phyloP scores from a whole-genome alignment of 805 yeast genomes.

The Ogataea pignaliae region DNA sequence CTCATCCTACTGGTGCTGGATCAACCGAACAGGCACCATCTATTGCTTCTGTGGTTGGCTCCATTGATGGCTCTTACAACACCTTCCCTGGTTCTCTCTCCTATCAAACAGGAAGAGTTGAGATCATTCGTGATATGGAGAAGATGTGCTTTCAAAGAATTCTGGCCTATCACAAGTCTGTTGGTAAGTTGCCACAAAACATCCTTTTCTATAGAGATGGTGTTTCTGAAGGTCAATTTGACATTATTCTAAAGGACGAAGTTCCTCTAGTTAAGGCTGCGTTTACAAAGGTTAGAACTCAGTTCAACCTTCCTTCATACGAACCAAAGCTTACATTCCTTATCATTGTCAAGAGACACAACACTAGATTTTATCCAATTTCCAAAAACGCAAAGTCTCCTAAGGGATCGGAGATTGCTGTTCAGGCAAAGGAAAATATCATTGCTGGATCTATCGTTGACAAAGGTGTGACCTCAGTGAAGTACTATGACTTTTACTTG shows the following conservation, averaged over 20 bases:
- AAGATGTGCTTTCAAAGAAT: slow-evolving; percentile 23
- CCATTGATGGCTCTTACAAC: slow-evolving; percentile 20
- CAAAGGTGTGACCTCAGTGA: slow-evolving; percentile 28
- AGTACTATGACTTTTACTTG: slow-evolving; percentile 27
- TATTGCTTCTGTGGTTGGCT: slow-evolving; percentile 21
- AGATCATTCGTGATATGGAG: slow-evolving; percentile 23
- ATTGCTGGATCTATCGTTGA: slow-evolving; percentile 31
- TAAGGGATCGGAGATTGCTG: slow-evolving; percentile 17
- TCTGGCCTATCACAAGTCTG: slow-evolving; percentile 13
- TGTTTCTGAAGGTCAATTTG: slow-evolving; percentile 30
- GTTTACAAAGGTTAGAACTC: slow-evolving; percentile 12
- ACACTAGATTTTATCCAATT: slow-evolving; percentile 29
- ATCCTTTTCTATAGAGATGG: slow-evolving; percentile 32
- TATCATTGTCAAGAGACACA: slow-evolving; percentile 22
- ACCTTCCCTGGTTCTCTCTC: slow-evolving; percentile 24
- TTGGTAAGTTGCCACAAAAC: slow-evolving; percentile 20
- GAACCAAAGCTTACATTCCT: slow-evolving; percentile 27
- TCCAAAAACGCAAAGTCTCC: slow-evolving; percentile 22
- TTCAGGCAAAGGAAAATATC: slow-evolving; percentile 19
- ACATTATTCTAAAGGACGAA: slow-evolving; percentile 25
- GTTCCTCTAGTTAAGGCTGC: slow-evolving; percentile 22
- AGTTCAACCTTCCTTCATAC: slow-evolving; percentile 12
- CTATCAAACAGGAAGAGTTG: slow-evolving; percentile 21
- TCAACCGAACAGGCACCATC: slow-evolving; percentile 15
- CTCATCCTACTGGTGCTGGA: slow-evolving; percentile 24